A percentile compares a stretch with the other conserved stretches of the same genome.
These are phyloP conservation scores for Cokeromyces recurvatus DNA, from an alignment of 371 early-diverging fungal species.

Conservation along the genomic window DNA sequence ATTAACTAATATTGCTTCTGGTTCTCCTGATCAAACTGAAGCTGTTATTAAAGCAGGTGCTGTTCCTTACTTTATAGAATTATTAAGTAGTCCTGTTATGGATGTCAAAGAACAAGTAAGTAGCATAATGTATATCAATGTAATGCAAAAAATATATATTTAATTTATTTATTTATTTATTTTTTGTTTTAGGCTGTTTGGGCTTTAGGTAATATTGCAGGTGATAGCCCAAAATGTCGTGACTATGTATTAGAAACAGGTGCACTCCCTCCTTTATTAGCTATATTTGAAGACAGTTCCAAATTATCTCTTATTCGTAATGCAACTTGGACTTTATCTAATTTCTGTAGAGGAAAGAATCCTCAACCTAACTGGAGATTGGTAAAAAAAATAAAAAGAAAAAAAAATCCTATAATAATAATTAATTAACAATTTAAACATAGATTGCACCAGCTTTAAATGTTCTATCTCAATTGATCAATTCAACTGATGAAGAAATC, in stretches of 20 bases:
- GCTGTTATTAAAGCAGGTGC: conserved; percentile 92
- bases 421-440: conserved; percentile 1
- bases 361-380: conserved; percentile 91
- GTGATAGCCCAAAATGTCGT: conserved; percentile 95
- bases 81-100: conserved; percentile 77
- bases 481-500: conserved; percentile 91
- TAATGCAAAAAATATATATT: not conserved
- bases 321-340: conserved; percentile 98
- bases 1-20: conserved; percentile 99
- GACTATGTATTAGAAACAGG: conserved; percentile 89
- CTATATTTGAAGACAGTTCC: conserved; percentile 79
- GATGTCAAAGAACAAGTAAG: conserved; percentile 97
- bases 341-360: conserved; percentile 98
- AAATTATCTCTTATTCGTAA: conserved; percentile 95
- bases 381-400: conserved; percentile 35
- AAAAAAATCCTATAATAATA: not conserved
- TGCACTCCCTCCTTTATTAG: conserved; percentile 81
- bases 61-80: conserved; percentile 87
- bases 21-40: conserved; percentile 93
- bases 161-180: too few relatives aligned
- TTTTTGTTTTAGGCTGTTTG: conserved; percentile 98
- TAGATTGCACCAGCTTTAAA: conserved; percentile 85
- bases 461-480: conserved; percentile 82
- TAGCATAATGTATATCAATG: not conserved
- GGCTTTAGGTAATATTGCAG: conserved; percentile 99